phyloP scores from a whole-genome alignment of 805 yeast genomes.

The Lipomyces anomalus region DNA sequence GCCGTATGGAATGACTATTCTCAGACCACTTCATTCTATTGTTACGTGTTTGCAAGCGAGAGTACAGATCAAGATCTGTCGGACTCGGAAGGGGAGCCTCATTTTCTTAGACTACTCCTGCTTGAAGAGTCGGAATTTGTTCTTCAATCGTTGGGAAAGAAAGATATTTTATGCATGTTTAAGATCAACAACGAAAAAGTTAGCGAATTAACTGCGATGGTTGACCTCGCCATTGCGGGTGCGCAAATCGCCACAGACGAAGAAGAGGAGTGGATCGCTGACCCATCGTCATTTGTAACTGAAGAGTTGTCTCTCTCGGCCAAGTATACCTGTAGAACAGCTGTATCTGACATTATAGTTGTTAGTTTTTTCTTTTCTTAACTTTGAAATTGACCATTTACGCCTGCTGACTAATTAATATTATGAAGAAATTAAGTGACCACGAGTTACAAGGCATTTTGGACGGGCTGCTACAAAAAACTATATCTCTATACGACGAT shows the following conservation, averaged over 20 bases:
- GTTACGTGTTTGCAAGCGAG: slow-evolving; percentile 3
- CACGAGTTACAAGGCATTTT: slow-evolving; percentile 4
- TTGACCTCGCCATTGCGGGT: slow-evolving; percentile 33
- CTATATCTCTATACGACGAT: background rate
- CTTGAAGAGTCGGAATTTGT: slow-evolving; percentile 18
- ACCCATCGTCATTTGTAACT: slow-evolving; percentile 65
- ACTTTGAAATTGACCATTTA: background rate
- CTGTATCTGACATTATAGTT: slow-evolving; percentile 45
- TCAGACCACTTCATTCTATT: slow-evolving; percentile 2
- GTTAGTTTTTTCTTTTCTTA: background rate
- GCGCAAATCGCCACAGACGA: slow-evolving; percentile 38
- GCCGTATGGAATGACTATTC: slow-evolving; percentile 17
- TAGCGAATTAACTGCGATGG: slow-evolving; percentile 1
- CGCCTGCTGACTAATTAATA: background rate
- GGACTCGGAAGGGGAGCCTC: slow-evolving; percentile 18
- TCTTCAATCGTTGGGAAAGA: slow-evolving; percentile 17
- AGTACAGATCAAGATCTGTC: slow-evolving; percentile 14
- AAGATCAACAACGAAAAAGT: background rate
- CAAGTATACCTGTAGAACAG: slow-evolving; percentile 52
- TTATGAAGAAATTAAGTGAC: slow-evolving; percentile 2
- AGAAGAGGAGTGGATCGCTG: slow-evolving; percentile 48
- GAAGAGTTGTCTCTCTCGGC: slow-evolving; percentile 66
- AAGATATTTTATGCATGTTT: slow-evolving; percentile 1
- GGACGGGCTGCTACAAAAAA: background rate
- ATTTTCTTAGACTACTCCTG: slow-evolving; percentile 7